Base-by-base conservation (phyloP, 441 rosid species). In the Theobroma grandiflorum region DNA sequence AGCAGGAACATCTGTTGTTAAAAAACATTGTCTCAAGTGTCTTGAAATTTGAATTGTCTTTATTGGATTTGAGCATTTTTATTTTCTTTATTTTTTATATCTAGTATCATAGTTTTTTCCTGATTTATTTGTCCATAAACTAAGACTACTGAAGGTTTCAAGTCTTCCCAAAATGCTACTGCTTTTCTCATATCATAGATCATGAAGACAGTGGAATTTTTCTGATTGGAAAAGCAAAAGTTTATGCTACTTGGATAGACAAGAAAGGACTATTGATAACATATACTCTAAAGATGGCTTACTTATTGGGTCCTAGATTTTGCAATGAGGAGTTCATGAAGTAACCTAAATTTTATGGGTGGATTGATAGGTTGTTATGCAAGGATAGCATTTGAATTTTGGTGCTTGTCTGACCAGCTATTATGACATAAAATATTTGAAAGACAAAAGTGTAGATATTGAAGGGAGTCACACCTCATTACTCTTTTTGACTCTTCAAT, bases 321-420 rank as follows among this genome's bases (percentile, higher is more conserved):
- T 55, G 26, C 31, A n/a, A n/a, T 55, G 20, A 35, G 43, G 75
- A 71, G 26, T 33, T 71, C 22, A 37, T 72, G 18, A 53, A 53
- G 49, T 72, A 15, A 2, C 26, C 8, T 35, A 52, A 15, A 42
- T 66, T 18, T 40, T 70, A 52, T 69, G 7, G 1, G 49, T 45
- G 7, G 49, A 45, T 6, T 45, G 53, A 12, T 47, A 22, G 55
- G 38, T 45, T 65, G 70, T 38, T 65, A 38, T 38, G 42, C 38
- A 33, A 63, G 67, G 43, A 31, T 63, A 35, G 42, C 67, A 63
- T 63, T 67, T 40, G 72, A 42, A 49, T 22, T 2, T 6, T 67
- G 72, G 52, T 47, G 15, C 16, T 67, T 67, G 72, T 67, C 52
- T 67, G 35, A 66, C 33, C 71, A 66, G 16, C 33, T 40, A 40